These are phyloP conservation scores for Monsonia emarginata DNA, from an alignment of 441 rosid species.

Conservation along the genomic window DNA sequence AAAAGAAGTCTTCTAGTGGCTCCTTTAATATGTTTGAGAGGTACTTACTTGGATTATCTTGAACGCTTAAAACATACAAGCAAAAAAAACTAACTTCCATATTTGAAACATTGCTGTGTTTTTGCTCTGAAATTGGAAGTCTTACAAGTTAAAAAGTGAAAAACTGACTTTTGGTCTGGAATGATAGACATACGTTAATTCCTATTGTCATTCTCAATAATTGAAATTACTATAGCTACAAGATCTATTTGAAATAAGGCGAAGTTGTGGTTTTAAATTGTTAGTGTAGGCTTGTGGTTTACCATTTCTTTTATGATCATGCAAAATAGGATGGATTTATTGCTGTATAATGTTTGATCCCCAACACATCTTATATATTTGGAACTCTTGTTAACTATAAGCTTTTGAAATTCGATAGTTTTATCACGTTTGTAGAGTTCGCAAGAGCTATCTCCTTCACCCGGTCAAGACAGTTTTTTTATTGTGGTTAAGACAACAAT, in stretches of 20 bases:
- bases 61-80: background rate
- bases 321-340: background rate
- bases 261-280: background rate
- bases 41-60: constrained; percentile 25
- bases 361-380: too few relatives aligned
- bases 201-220: background rate
- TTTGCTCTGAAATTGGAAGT: background rate
- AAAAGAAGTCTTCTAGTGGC: constrained; percentile 31
- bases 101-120: background rate
- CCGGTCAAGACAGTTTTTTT: too few relatives aligned
- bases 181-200: background rate
- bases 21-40: constrained; percentile 64
- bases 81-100: background rate
- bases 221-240: background rate
- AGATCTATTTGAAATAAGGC: background rate
- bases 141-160: background rate
- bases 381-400: too few relatives aligned
- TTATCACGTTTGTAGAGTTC: too few relatives aligned
- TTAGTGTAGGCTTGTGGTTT: background rate
- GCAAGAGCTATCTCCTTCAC: too few relatives aligned
- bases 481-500: too few relatives aligned
- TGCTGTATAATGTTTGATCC: background rate
- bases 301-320: background rate
- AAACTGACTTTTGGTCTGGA: background rate
- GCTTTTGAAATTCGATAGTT: too few relatives aligned